phyloP scores from a whole-genome alignment of 176 grass and related monocot genomes.

The Triticum urartu region DNA sequence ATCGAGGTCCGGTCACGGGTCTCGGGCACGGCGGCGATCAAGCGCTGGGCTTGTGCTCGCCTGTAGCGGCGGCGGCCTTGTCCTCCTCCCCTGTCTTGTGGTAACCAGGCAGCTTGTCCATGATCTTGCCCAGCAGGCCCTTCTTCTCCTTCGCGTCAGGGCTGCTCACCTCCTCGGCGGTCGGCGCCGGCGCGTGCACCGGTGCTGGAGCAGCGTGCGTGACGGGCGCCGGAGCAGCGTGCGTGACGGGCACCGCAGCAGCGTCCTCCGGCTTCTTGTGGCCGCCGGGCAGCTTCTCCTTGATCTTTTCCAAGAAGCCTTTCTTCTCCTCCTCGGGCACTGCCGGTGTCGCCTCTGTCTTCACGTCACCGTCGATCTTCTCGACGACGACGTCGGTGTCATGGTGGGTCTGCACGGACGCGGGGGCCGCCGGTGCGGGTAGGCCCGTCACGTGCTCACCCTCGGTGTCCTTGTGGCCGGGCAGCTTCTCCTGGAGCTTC shows the following conservation, averaged over 20 bases:
- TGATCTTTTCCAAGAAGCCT: slow-evolving; percentile 95
- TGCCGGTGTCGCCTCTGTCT: slow-evolving; percentile 19
- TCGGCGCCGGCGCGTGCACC: not conserved
- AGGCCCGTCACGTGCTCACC: slow-evolving; percentile 25
- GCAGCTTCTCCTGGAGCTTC: slow-evolving; percentile 85
- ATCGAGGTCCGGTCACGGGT: slow-evolving; percentile 6
- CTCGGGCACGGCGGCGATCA: not conserved
- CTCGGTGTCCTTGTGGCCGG: slow-evolving; percentile 47
- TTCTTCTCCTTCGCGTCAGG: slow-evolving; percentile 85
- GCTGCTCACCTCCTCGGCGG: slow-evolving; percentile 39
- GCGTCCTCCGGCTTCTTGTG: slow-evolving; percentile 65
- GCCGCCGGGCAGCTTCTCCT: slow-evolving; percentile 86
- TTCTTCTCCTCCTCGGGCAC: slow-evolving; percentile 71
- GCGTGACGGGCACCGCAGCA: not conserved
- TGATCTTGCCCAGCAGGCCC: slow-evolving; percentile 90
- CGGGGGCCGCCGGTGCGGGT: not conserved
- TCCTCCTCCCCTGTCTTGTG: slow-evolving; percentile 62
- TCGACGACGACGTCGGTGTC: slow-evolving; percentile 53
- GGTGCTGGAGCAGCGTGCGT: not conserved
- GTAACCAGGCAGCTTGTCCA: slow-evolving; percentile 87
- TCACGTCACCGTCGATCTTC: slow-evolving; percentile 48
- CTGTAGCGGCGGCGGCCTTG: slow-evolving; percentile 10
- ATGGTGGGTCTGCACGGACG: slow-evolving; percentile 20
- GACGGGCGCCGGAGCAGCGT: slow-evolving; percentile 8
- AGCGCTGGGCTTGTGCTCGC: slow-evolving; percentile 46